Evolutionary conservation across 208 protist genomes (phyloP).

Genomic region (Crithidia expoeki): DNA sequence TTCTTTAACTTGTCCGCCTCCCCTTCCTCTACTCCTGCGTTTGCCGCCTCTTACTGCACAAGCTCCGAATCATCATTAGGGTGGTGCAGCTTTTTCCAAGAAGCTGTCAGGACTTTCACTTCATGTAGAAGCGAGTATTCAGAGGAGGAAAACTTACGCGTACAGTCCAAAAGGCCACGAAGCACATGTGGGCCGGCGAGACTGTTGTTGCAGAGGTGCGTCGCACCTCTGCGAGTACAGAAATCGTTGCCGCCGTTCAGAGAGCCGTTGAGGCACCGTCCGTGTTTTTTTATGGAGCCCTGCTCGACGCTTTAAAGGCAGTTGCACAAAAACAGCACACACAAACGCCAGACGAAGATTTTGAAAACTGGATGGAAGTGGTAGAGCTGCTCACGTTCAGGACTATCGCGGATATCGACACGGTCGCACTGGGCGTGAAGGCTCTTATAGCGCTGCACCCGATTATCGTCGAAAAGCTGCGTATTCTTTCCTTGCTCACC

Average conservation of each 20-base stretch:
- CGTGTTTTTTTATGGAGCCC: constrained; percentile 57
- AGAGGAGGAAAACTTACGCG: too few relatives aligned
- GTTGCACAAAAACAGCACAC: neutral
- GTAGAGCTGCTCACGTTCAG: constrained; percentile 29
- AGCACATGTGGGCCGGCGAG: constrained; percentile 4
- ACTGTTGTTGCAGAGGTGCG: constrained; percentile 13
- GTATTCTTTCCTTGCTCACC: constrained; percentile 49
- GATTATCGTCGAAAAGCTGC: constrained; percentile 33
- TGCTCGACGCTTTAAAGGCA: constrained; percentile 34
- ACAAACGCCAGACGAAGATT: neutral
- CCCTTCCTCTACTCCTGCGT: too few relatives aligned
- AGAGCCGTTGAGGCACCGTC: constrained; percentile 34
- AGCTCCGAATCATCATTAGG: too few relatives aligned
- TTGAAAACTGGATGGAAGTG: constrained; percentile 15
- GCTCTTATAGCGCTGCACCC: constrained; percentile 26
- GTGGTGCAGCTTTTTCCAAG: too few relatives aligned
- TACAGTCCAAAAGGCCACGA: too few relatives aligned
- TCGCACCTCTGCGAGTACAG: constrained; percentile 10
- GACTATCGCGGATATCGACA: constrained; percentile 9
- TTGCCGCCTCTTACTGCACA: too few relatives aligned
- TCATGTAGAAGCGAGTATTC: too few relatives aligned
- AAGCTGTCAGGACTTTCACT: too few relatives aligned
- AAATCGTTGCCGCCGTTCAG: constrained; percentile 16
- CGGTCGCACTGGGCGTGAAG: constrained; percentile 8
- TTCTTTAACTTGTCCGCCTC: too few relatives aligned